Conservation (phyloP, 2,329 filamentous ascomycete genomes). For the Neophaeococcomyces mojaviensis region DNA sequence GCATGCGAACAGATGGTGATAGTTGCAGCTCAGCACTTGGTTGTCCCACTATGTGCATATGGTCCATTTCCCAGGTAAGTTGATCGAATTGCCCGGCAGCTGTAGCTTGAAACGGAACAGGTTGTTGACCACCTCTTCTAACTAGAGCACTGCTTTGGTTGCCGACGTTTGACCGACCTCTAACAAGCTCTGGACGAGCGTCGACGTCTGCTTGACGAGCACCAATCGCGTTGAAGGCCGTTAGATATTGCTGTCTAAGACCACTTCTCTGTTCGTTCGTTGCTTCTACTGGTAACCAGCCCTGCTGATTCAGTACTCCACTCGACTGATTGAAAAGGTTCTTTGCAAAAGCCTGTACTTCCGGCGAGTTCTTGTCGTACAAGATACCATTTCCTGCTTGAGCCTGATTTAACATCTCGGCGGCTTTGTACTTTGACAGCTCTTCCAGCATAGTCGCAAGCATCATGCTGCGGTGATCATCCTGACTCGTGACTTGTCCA, state of each 20-base stretch:
- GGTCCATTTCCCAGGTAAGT: constrained; percentile 4
- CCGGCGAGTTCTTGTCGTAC: constrained; percentile 36
- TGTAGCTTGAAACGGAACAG: neutral
- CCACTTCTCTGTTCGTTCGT: constrained; percentile 32
- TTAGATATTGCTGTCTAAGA: constrained; percentile 35
- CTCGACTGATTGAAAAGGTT: constrained; percentile 36
- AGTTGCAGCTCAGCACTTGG: constrained; percentile 16
- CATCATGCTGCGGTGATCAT: constrained; percentile 28
- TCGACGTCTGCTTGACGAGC: constrained; percentile 30
- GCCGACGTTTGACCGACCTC: constrained; percentile 7
- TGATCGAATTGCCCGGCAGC: neutral
- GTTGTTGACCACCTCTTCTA: constrained; percentile 1
- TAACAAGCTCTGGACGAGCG: neutral
- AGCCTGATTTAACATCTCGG: constrained; percentile 35
- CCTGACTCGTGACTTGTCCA: constrained; percentile 8
- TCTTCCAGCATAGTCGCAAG: constrained; percentile 39
- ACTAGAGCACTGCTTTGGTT: constrained; percentile 5
- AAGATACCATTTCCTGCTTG: constrained; percentile 26
- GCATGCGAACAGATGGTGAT: constrained; percentile 24
- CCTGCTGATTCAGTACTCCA: constrained; percentile 34
- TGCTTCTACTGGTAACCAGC: constrained; percentile 32
- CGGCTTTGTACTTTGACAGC: constrained; percentile 37
- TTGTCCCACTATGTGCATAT: constrained; percentile 22
- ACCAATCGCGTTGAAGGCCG: constrained; percentile 36
- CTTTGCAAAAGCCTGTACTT: constrained; percentile 35